Conservation (phyloP, 1,284 basidiomycete species). For the Ganoderma multipileum region DNA sequence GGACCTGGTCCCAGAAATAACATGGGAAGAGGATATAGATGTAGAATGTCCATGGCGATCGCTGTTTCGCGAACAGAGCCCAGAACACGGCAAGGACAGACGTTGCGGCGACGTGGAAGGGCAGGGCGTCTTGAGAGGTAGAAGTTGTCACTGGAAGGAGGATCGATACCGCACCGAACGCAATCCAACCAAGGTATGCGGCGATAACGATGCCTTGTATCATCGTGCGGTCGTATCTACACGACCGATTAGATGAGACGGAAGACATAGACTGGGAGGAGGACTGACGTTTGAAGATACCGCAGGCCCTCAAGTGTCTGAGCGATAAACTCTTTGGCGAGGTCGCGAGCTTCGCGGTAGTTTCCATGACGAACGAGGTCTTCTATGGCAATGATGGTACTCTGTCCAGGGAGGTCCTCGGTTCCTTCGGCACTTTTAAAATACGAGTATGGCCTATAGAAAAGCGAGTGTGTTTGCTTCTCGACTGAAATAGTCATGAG, state of each 20-base stretch:
- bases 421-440: slow-evolving; percentile 50
- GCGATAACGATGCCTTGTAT: slow-evolving; percentile 73
- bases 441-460: slow-evolving; percentile 71
- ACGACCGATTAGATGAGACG: neutral
- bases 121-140: neutral
- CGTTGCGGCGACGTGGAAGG: slow-evolving; percentile 38
- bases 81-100: slow-evolving; percentile 49
- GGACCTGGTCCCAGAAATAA: slow-evolving; percentile 73
- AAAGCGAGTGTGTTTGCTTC: slow-evolving; percentile 62
- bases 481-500: slow-evolving; percentile 50
- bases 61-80: slow-evolving; percentile 66
- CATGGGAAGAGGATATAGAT: slow-evolving; percentile 79
- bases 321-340: slow-evolving; percentile 63
- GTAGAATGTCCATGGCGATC: slow-evolving; percentile 78
- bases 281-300: slow-evolving; percentile 79
- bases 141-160: slow-evolving; percentile 39
- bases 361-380: slow-evolving; percentile 49
- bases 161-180: slow-evolving; percentile 64
- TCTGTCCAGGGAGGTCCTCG: slow-evolving; percentile 35
- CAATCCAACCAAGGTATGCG: slow-evolving; percentile 85
- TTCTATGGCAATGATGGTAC: slow-evolving; percentile 50
- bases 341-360: slow-evolving; percentile 58
- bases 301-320: slow-evolving; percentile 70
- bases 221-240: slow-evolving; percentile 77
- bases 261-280: neutral